These are phyloP conservation scores for Trichoderma semiorbis DNA, from an alignment of 2,329 filamentous ascomycete species.

Conservation along the genomic window DNA sequence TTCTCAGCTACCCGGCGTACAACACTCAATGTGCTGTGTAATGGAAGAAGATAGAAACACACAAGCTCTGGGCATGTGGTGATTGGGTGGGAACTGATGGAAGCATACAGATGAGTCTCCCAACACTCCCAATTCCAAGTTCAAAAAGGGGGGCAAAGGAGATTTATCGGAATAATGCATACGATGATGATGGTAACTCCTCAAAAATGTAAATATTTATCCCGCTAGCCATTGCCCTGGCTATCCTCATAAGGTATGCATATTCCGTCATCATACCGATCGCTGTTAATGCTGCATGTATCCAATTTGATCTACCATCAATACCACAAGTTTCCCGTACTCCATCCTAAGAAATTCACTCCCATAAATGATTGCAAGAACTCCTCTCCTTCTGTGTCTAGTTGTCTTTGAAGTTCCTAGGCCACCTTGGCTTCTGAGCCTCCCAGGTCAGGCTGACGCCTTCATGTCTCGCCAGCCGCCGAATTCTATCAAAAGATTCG, in stretches of 20 bases:
- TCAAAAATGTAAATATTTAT: neutral
- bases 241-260: neutral
- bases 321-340: neutral
- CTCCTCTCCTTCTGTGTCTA: neutral
- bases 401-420: constrained; percentile 22
- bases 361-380: neutral
- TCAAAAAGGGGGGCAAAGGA: neutral
- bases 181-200: neutral
- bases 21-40: neutral
- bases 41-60: neutral
- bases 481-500: constrained; percentile 30
- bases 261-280: neutral
- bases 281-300: neutral
- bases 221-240: neutral
- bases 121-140: neutral
- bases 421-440: constrained; percentile 31
- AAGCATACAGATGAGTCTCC: neutral
- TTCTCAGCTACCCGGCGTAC: neutral
- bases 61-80: neutral
- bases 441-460: constrained; percentile 33
- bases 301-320: neutral
- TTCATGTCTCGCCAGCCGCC: constrained; percentile 21
- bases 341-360: neutral
- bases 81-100: neutral
- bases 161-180: neutral